Evolutionary conservation across 2,329 filamentous ascomycete genomes (phyloP).

Genomic region (Tolypocladium guangdongense): DNA sequence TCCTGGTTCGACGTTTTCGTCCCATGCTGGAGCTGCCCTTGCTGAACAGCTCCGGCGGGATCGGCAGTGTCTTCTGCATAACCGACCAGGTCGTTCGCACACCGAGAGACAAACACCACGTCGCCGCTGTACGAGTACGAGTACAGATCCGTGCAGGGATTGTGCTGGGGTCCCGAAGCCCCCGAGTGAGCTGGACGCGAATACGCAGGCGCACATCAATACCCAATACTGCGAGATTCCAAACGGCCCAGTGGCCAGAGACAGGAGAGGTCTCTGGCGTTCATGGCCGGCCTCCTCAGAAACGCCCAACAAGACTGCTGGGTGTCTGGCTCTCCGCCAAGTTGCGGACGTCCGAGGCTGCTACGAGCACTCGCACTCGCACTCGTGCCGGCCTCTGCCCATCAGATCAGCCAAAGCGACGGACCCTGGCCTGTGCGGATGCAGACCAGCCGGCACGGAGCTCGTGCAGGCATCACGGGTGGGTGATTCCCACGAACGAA

Average conservation of each 20-base stretch:
- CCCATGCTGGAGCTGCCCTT: not conserved
- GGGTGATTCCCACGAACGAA: conserved; percentile 3
- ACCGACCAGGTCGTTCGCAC: not conserved
- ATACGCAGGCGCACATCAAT: not conserved
- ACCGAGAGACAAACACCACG: not conserved
- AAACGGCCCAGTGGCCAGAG: not conserved
- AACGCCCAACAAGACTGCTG: not conserved
- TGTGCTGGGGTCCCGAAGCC: not conserved
- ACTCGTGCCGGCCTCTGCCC: not conserved
- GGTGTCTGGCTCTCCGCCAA: not conserved
- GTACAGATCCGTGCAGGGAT: not conserved
- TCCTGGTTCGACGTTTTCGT: not conserved
- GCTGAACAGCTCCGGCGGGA: not conserved
- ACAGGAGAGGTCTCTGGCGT: not conserved
- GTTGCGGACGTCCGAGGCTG: not conserved
- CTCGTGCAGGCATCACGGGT: not conserved
- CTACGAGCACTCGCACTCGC: not conserved
- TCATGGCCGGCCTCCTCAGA: not conserved
- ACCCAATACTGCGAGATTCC: not conserved
- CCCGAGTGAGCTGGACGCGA: not conserved
- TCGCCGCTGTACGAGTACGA: not conserved
- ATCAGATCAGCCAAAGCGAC: not conserved
- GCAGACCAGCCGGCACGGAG: not conserved
- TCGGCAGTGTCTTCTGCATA: not conserved
- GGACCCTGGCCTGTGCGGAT: not conserved